phyloP scores from a whole-genome alignment of 1,284 basidiomycete genomes.

The Lentinula novae-zelandiae region DNA sequence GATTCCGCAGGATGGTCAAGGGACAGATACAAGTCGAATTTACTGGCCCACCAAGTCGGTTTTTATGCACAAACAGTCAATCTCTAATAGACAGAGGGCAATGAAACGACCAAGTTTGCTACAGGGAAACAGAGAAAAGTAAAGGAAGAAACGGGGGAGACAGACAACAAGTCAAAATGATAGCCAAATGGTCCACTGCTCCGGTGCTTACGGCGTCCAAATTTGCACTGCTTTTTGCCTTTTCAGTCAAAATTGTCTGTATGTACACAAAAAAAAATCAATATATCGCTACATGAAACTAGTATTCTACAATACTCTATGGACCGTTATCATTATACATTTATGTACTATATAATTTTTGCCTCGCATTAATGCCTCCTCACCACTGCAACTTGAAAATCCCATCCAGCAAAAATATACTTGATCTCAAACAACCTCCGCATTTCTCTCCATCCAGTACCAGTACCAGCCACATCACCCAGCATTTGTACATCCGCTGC shows the following conservation, averaged over 20 bases:
- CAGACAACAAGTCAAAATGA: constrained; percentile 9
- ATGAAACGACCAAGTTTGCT: neutral
- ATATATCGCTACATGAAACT: constrained; percentile 1
- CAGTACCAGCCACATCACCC: constrained; percentile 17
- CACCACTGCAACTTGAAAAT: constrained; percentile 77
- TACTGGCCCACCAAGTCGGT: neutral
- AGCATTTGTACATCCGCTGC: constrained; percentile 38
- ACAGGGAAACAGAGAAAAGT: constrained; percentile 6
- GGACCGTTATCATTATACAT: neutral
- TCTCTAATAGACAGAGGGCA: neutral
- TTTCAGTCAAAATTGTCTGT: neutral
- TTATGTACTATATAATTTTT: neutral
- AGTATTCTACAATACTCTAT: neutral
- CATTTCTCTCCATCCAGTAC: constrained; percentile 76
- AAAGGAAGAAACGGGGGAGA: constrained; percentile 2
- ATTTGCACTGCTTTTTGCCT: neutral
- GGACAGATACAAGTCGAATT: constrained; percentile 4
- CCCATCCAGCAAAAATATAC: constrained; percentile 75
- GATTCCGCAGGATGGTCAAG: constrained; percentile 16
- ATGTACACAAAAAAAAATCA: neutral
- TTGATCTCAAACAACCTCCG: constrained; percentile 75
- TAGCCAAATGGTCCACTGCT: constrained; percentile 4
- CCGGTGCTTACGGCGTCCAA: constrained; percentile 7
- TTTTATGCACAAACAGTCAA: neutral
- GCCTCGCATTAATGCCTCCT: constrained; percentile 48